Base-by-base conservation (phyloP, 768 basidiomycete species). In the Botryobasidium botryosum region DNA sequence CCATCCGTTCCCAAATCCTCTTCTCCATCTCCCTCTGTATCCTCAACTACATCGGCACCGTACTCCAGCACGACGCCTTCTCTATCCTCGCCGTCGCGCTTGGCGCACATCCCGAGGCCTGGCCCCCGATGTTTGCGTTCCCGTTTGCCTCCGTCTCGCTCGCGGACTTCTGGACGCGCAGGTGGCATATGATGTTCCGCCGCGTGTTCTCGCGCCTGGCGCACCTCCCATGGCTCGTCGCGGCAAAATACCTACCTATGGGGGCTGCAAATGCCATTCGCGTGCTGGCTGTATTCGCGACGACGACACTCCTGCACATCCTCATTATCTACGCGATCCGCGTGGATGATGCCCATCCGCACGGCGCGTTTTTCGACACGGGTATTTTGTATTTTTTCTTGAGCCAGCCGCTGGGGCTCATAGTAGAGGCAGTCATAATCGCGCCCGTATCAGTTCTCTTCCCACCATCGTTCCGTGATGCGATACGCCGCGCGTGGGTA, bases 341-440 rank as follows among this genome's bases (percentile, higher is more conserved):
- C n/a, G n/a, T n/a, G n/a, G n/a, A n/a, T n/a, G n/a, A n/a, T n/a
- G n/a, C n/a, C n/a, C n/a, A n/a, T n/a, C n/a, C n/a, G n/a, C n/a
- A n/a, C n/a, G n/a, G n/a, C n/a, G n/a, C n/a, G n/a, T n/a, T n/a
- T n/a, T n/a, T n/a, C n/a, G 20, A 17, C 33, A 40, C 32, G 17
- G 48, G 37, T 29, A 50, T 29, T 3, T 23, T 23, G 24, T 29
- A 27, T 24, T 50, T 50, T 38, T 50, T 47, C 33, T 28, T 50
- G 23, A 20, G 20, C 18, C 49, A 50, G 33, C 49, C 49, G 12
- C 10, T 50, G 20, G 49, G 49, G 15, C 25, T 49, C 15, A 10
- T 38, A 13, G 39, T 49, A 18, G 48, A 49, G 29, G 24, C 32
- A 20, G 23, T 49, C 25, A 26, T 49, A n/a, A n/a, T n/a, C n/a